phyloP scores from a whole-genome alignment of 2,329 filamentous ascomycete genomes.

The Fusarium guadeloupense region DNA sequence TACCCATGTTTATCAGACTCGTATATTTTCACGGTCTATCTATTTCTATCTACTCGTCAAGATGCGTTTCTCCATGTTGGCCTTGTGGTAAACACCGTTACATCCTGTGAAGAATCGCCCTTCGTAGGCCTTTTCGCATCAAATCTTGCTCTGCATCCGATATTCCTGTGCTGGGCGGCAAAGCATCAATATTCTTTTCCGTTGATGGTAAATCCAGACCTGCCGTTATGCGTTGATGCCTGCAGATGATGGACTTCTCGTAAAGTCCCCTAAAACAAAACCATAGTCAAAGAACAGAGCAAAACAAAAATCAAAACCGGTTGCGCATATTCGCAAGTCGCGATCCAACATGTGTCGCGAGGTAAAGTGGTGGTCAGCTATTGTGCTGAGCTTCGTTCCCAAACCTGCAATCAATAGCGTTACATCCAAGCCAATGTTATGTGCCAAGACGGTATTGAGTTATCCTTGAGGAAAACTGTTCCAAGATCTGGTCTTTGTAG shows the following conservation, averaged over 20 bases:
- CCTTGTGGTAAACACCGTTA: neutral
- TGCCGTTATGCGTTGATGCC: neutral
- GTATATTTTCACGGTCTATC: neutral
- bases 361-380: neutral
- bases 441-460: neutral
- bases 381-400: neutral
- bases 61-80: neutral
- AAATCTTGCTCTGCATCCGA: neutral
- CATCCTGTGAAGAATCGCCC: neutral
- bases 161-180: neutral
- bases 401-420: neutral
- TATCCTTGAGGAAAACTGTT: neutral
- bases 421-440: neutral
- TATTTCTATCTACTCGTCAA: neutral
- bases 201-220: neutral
- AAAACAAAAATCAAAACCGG: neutral
- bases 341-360: neutral
- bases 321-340: neutral
- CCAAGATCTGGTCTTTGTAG: neutral
- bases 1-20: slow-evolving; percentile 26
- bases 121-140: neutral
- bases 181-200: too few species aligned
- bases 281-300: neutral
- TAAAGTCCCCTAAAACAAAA: neutral
- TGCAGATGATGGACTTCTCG: neutral